A percentile compares a stretch with the other conserved stretches of the same genome.
These are phyloP conservation scores for Tricholoma flavovirens DNA, from an alignment of 768 basidiomycete species.

Conservation along the genomic window DNA sequence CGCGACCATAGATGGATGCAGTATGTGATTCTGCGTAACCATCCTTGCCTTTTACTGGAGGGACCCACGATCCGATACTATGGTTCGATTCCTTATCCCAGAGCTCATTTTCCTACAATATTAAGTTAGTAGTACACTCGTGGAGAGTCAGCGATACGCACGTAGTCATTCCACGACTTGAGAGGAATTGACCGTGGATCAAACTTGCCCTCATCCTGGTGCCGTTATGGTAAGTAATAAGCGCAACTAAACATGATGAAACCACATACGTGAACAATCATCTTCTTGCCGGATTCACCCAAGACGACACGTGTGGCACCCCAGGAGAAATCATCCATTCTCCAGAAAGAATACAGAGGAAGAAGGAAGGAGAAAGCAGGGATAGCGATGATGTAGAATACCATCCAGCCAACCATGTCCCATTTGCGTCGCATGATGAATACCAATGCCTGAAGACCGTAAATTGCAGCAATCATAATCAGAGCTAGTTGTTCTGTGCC, in stretches of 20 bases:
- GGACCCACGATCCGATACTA: constrained; percentile 90
- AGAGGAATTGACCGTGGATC: constrained; percentile 90
- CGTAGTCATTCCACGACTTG: constrained; percentile 96
- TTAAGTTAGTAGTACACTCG: not conserved
- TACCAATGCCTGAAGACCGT: constrained; percentile 89
- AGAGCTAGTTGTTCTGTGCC: constrained; percentile 76
- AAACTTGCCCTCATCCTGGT: constrained; percentile 94
- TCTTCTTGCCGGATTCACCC: constrained; percentile 92
- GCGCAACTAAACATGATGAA: not conserved
- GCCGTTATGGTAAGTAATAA: constrained; percentile 8
- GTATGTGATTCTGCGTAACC: constrained; percentile 75
- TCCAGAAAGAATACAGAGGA: constrained; percentile 95
- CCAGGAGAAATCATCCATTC: constrained; percentile 98
- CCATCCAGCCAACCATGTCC: constrained; percentile 98
- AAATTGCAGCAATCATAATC: constrained; percentile 90
- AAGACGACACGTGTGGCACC: constrained; percentile 89
- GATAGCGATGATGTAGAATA: constrained; percentile 93
- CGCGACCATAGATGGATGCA: constrained; percentile 80
- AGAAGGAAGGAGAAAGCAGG: constrained; percentile 91
- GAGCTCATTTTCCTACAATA: constrained; percentile 78
- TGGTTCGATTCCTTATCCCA: constrained; percentile 98
- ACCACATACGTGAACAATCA: constrained; percentile 81
- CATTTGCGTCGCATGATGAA: constrained; percentile 92
- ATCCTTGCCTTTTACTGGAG: constrained; percentile 64
- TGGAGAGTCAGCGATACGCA: constrained; percentile 27